phyloP scores from a whole-genome alignment of 176 grass and related monocot genomes.

The Phragmites australis region DNA sequence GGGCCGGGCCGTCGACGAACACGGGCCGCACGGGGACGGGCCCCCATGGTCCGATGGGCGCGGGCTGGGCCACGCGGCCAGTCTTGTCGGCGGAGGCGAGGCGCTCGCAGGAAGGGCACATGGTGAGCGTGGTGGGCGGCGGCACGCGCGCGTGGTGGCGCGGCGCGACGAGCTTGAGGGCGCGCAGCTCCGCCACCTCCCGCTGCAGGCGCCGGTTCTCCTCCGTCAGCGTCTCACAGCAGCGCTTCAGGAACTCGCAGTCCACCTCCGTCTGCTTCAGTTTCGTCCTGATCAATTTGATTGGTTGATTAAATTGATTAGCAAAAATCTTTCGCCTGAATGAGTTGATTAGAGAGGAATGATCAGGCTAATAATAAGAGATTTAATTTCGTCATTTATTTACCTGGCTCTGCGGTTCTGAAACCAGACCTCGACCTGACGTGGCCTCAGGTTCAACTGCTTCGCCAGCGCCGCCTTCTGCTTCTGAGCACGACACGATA shows the following conservation, averaged over 20 bases:
- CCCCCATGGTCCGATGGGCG: conserved; percentile 37
- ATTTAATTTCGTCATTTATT: background rate
- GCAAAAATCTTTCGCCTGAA: background rate
- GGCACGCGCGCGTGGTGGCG: conserved; percentile 64
- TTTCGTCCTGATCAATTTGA: conserved; percentile 55
- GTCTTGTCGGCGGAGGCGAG: conserved; percentile 5
- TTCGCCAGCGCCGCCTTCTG: conserved; percentile 84
- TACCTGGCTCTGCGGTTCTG: conserved; percentile 90
- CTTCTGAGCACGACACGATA: conserved; percentile 45
- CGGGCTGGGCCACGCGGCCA: background rate
- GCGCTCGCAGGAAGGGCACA: conserved; percentile 91
- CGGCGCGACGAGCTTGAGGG: conserved; percentile 65
- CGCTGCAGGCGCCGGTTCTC: conserved; percentile 79
- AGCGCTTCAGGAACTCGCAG: conserved; percentile 79
- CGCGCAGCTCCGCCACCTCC: conserved; percentile 83
- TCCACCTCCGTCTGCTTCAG: conserved; percentile 97
- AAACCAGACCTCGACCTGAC: conserved; percentile 97
- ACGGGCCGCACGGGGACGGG: conserved; percentile 42
- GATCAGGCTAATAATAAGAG: background rate
- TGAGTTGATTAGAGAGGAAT: background rate
- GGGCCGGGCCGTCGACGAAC: conserved; percentile 42
- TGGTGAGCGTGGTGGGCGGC: conserved; percentile 85
- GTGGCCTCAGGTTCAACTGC: conserved; percentile 71
- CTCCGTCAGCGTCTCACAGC: conserved; percentile 73
- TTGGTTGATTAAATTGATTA: background rate